Evolutionary conservation across 2,329 filamentous ascomycete species (phyloP), one percentile per base, ranked within the genome.

Genomic region (Anisogramma anomala): DNA sequence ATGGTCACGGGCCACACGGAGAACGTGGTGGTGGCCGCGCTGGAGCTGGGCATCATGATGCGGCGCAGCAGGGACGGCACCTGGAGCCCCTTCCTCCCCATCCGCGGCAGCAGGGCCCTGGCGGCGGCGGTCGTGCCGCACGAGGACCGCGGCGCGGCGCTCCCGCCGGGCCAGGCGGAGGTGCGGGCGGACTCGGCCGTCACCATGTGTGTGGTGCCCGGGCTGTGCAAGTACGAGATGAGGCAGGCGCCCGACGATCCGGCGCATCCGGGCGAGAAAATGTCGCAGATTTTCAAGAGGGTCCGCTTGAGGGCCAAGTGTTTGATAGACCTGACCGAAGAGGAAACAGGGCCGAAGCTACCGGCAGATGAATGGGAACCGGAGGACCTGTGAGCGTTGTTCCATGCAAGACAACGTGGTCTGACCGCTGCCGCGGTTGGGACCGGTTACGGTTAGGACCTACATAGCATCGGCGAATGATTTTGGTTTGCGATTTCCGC

Each of bases 31-130:
- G 22, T 23, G 11, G 17, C 23, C 17, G 38, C 32, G 6, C 15
- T 3, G 7, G 28, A 34, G 23, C 32, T 41, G 6, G 14, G 17
- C 3, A 31, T 41, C 25, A 41, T 35, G 32, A 41, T 41, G 38
- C 19, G 38, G 23, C 38, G 38, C 14, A 35, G 30, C 15, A 22
- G 13, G 4, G 32, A 41, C 17, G 38, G 38, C 13, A 28, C 31
- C 4, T 41, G 38, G 38, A 30, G 38, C 25, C 38, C 38, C 3
- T 41, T 41, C 18, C 34, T 41, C 13, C 38, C 38, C 3, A 28
- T n/a, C 15, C 13, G 17, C 2, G 32, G 22, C n/a, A n/a, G n/a
- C 14, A 25, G 23, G 13, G 31, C 11, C 14, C 9, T 15, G n/a
- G 17, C 14, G 9, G 32, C 28, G n/a, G 32, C 25, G 2, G 32